These are phyloP conservation scores for Phytophthora constricta DNA, from an alignment of 352 stramenopile species.

Conservation along the genomic window DNA sequence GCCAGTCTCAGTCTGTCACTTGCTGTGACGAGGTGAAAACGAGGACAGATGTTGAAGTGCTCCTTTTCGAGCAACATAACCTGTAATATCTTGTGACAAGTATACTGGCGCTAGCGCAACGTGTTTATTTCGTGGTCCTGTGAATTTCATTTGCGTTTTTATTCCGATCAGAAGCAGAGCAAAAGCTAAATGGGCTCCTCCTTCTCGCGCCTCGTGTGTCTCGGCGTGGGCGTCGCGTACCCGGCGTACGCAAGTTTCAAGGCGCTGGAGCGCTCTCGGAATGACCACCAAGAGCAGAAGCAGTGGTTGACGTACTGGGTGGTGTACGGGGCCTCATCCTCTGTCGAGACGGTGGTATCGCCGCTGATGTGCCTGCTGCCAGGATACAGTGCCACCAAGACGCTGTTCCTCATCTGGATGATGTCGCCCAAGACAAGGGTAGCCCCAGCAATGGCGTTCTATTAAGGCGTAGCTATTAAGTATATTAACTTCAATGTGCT, in stretches of 20 bases:
- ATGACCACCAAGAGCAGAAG: slow-evolving; percentile 58
- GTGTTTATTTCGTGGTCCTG: background rate
- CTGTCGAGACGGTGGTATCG: slow-evolving; percentile 83
- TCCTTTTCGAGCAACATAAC: slow-evolving; percentile 29
- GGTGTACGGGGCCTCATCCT: slow-evolving; percentile 94
- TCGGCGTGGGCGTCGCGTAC: slow-evolving; percentile 65
- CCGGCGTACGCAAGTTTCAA: slow-evolving; percentile 82
- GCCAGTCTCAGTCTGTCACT: slow-evolving; percentile 4
- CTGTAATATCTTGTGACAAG: background rate
- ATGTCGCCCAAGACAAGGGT: slow-evolving; percentile 93
- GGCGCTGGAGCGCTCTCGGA: slow-evolving; percentile 59
- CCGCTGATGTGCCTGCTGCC: slow-evolving; percentile 81
- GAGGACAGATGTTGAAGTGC: slow-evolving; percentile 21
- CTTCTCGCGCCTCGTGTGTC: slow-evolving; percentile 60
- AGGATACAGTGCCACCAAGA: slow-evolving; percentile 96
- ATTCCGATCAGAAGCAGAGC: background rate
- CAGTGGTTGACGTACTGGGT: slow-evolving; percentile 97
- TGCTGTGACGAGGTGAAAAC: background rate
- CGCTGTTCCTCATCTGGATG: slow-evolving; percentile 95
- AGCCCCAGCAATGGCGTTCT: no score
- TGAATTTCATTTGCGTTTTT: slow-evolving; percentile 5
- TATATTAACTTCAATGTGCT: background rate
- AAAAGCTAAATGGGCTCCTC: slow-evolving; percentile 49
- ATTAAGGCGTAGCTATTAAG: slow-evolving; percentile 28
- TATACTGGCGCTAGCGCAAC: slow-evolving; percentile 9